Base-by-base conservation (phyloP, 139 green algal genomes). In the Chlamydomonas applanata region DNA sequence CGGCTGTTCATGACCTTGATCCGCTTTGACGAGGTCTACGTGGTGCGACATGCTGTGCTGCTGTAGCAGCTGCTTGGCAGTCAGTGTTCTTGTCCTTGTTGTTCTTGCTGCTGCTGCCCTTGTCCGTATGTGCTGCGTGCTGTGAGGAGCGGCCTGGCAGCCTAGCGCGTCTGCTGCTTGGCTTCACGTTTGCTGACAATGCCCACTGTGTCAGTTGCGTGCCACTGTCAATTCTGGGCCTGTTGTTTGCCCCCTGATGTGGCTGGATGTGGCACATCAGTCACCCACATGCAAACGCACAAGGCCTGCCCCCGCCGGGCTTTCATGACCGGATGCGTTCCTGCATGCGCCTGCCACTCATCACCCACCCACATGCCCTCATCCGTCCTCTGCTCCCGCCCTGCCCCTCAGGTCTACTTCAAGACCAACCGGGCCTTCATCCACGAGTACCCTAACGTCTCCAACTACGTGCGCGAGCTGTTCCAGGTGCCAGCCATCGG, bases 1-100 rank as follows among this genome's bases (percentile, higher is more conserved):
- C 84, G 96, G 7, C 83, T 99, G 32, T 99, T 98, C 82, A 78
- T 87, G 62, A 95, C 81, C 24, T 77, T 91, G 40, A 88, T 91
- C 56, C 80, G 87, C 65, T 91, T 93, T 78, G 89, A 93, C 54
- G 74, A 85, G 69, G 86, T 90, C 29, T 83, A 79, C 40, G 67
- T 73, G 20, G 54, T 56, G 69, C 16, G n/a, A n/a, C 19, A 56
- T 49, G 40, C 40, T 49, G 40, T n/a, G n/a, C n/a, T n/a, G n/a
- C n/a, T n/a, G n/a, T n/a, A n/a, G n/a, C n/a, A n/a, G n/a, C n/a
- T n/a, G n/a, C n/a, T n/a, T n/a, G n/a, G n/a, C n/a, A n/a, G n/a
- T n/a, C n/a, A n/a, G n/a, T n/a, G n/a, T n/a, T n/a, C n/a, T n/a
- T n/a, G n/a, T n/a, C n/a, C n/a, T n/a, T n/a, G n/a, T n/a, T n/a